phyloP scores from a whole-genome alignment of 2,329 filamentous ascomycete species.

The Fusarium camptoceras region DNA sequence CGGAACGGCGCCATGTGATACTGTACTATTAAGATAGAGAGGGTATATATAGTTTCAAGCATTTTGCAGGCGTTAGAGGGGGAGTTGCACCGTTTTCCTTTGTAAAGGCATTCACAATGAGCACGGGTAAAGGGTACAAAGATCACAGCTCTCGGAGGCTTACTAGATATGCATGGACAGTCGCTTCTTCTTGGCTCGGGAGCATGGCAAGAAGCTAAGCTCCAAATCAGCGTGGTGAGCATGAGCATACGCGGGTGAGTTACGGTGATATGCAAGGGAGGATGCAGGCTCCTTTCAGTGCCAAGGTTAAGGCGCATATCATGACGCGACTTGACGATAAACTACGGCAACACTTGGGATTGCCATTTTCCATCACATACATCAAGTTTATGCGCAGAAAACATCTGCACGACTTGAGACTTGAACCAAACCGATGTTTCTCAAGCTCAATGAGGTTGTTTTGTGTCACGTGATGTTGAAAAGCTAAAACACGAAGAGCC shows the following conservation, averaged over 20 bases:
- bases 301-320: background rate
- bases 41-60: constrained; percentile 13
- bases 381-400: constrained; percentile 3
- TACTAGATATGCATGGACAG: background rate
- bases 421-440: constrained; percentile 1
- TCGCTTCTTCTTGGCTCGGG: background rate
- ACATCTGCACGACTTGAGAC: constrained; percentile 15
- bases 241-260: background rate
- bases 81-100: constrained; percentile 7
- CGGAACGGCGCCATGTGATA: constrained; percentile 2
- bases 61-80: constrained; percentile 42
- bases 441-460: background rate
- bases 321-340: background rate
- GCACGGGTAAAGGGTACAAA: background rate
- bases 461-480: constrained; percentile 28
- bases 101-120: constrained; percentile 6
- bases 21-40: constrained; percentile 26
- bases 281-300: background rate
- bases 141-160: background rate
- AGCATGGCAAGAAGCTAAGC: constrained; percentile 2
- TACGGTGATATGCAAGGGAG: constrained; percentile 31
- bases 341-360: background rate
- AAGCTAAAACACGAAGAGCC: constrained; percentile 2
- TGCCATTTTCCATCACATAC: background rate
- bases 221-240: constrained; percentile 5